Percentiles rank a stretch among this genome's conserved stretches.
Conservation (phyloP, 139 green algal genomes). For the Edaphochlamys debaryana region DNA sequence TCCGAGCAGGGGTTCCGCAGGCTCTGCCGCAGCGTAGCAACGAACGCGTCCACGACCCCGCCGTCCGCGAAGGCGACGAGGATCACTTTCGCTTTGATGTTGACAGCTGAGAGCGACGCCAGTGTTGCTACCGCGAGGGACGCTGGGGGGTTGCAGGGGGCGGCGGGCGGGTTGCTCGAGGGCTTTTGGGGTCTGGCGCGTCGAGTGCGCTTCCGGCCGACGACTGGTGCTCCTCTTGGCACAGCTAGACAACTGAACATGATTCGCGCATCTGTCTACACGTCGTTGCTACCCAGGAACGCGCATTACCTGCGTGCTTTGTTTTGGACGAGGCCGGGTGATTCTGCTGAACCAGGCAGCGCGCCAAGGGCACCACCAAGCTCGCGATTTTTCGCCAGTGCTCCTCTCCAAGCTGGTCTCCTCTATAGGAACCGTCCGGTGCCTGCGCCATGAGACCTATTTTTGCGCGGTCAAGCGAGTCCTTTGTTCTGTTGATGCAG, state of each 20-base stretch:
- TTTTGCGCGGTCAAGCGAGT: too few species aligned
- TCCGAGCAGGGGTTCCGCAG: not conserved
- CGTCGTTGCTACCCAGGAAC: too few species aligned
- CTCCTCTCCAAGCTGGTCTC: not conserved
- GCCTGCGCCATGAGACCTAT: too few species aligned
- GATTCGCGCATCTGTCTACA: too few species aligned
- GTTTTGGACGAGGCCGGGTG: too few species aligned
- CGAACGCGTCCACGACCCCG: constrained; percentile 11
- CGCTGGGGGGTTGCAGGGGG: too few species aligned
- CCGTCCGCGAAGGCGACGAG: not conserved
- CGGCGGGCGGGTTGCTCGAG: too few species aligned
- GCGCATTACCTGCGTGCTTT: too few species aligned
- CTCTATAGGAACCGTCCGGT: not conserved
- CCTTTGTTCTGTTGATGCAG: not conserved
- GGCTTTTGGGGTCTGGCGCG: too few species aligned
- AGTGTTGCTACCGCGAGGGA: not conserved
- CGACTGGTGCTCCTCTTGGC: too few species aligned
- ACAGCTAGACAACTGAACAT: too few species aligned
- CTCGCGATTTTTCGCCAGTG: constrained; percentile 1
- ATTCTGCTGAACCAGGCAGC: not conserved
- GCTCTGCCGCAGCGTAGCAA: not conserved
- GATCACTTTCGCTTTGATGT: not conserved
- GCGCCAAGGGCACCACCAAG: not conserved
- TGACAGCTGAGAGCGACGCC: not conserved
- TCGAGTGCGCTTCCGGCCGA: too few species aligned